phyloP scores from a whole-genome alignment of 306 rosid species.

The Trifolium dubium region DNA sequence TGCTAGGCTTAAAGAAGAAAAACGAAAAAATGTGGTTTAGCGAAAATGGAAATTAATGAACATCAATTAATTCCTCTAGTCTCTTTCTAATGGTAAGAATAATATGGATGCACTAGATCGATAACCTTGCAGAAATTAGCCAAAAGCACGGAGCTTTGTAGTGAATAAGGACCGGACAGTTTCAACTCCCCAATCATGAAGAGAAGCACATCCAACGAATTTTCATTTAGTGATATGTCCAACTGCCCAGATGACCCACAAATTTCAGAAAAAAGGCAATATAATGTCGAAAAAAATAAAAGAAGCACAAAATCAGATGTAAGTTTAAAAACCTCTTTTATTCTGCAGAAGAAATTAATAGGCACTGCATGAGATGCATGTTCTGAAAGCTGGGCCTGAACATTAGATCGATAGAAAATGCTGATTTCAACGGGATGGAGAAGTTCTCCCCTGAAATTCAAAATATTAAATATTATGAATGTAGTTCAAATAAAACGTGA shows the following conservation, averaged over 20 bases:
- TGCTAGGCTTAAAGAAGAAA: constrained; percentile 11
- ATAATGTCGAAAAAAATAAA: constrained; percentile 35
- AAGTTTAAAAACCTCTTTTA: constrained; percentile 66
- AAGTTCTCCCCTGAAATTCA: constrained; percentile 70
- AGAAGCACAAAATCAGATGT: constrained; percentile 36
- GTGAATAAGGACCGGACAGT: constrained; percentile 84
- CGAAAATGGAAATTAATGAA: constrained; percentile 25
- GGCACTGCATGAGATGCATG: constrained; percentile 63
- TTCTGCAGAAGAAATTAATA: constrained; percentile 72
- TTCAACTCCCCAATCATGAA: constrained; percentile 74
- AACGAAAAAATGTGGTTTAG: constrained; percentile 30
- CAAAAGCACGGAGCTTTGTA: constrained; percentile 66
- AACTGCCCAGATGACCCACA: constrained; percentile 59
- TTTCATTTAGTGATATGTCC: constrained; percentile 71
- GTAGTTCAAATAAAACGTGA: constrained; percentile 24
- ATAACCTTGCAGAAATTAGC: constrained; percentile 90
- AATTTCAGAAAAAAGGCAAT: constrained; percentile 40
- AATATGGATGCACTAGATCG: constrained; percentile 25
- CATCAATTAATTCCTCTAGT: constrained; percentile 31
- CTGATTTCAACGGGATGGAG: constrained; percentile 72
- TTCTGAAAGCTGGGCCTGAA: constrained; percentile 52
- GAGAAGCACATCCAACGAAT: constrained; percentile 84
- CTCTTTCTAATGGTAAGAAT: constrained; percentile 23
- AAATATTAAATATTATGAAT: constrained; percentile 22
- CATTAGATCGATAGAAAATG: constrained; percentile 66